phyloP scores from a whole-genome alignment of 2,329 filamentous ascomycete species.

The Colletotrichum falcatum region DNA sequence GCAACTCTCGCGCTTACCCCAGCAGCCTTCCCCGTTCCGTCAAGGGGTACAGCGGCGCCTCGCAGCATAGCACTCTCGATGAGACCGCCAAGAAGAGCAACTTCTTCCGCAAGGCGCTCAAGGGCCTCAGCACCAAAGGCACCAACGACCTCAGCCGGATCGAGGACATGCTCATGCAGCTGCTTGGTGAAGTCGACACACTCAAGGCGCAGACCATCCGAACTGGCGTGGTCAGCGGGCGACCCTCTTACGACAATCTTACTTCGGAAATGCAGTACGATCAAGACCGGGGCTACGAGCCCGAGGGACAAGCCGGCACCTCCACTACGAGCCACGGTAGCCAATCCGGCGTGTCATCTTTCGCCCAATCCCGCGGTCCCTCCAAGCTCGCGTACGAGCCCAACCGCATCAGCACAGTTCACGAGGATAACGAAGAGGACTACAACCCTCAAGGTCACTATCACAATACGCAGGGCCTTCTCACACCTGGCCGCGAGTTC shows the following conservation, averaged over 20 bases:
- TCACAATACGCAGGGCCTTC: constrained; percentile 49
- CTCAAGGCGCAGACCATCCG: constrained; percentile 72
- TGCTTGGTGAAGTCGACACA: constrained; percentile 91
- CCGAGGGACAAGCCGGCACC: constrained; percentile 82
- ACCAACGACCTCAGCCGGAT: constrained; percentile 89
- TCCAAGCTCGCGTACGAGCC: constrained; percentile 62
- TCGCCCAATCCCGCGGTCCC: constrained; percentile 63
- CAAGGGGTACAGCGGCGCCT: constrained; percentile 59
- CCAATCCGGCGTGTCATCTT: constrained; percentile 81
- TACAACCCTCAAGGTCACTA: constrained; percentile 67
- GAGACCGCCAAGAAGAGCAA: constrained; percentile 86
- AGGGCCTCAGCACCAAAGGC: constrained; percentile 88
- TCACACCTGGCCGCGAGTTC: constrained; percentile 67
- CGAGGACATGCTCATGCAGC: constrained; percentile 90
- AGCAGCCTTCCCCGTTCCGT: constrained; percentile 71
- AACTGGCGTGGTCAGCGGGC: constrained; percentile 58
- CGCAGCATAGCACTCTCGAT: constrained; percentile 66
- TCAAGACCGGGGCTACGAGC: constrained; percentile 82
- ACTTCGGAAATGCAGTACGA: constrained; percentile 73
- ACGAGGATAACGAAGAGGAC: constrained; percentile 83
- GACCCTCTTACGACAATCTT: constrained; percentile 77
- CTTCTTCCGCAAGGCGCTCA: constrained; percentile 93
- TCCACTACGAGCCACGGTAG: constrained; percentile 75
- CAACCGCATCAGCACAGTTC: constrained; percentile 88
- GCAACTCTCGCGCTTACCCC: constrained; percentile 87